These are phyloP conservation scores for Cicer yamashitae DNA, from an alignment of 306 rosid genomes.

Conservation along the genomic window DNA sequence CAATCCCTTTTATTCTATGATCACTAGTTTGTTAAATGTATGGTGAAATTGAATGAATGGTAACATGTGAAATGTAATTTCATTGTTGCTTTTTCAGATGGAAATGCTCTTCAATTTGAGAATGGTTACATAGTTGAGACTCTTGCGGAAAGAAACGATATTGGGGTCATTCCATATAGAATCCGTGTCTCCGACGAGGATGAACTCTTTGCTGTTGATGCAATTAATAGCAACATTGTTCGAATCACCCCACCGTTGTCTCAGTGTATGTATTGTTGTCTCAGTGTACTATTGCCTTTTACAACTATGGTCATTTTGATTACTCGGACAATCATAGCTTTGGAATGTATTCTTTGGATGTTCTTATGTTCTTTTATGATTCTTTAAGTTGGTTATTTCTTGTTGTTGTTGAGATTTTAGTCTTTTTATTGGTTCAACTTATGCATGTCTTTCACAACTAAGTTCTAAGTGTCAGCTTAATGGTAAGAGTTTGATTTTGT, in stretches of 20 bases:
- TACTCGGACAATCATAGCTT: background rate
- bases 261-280: constrained; percentile 76
- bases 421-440: constrained; percentile 5
- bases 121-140: constrained; percentile 96
- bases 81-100: constrained; percentile 62
- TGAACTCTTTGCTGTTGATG: constrained; percentile 90
- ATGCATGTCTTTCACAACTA: background rate
- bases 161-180: constrained; percentile 83
- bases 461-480: too few species aligned
- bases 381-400: background rate
- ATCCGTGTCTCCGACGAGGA: constrained; percentile 86
- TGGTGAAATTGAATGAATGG: background rate
- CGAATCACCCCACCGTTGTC: constrained; percentile 88
- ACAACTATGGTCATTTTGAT: constrained; percentile 13
- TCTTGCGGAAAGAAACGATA: constrained; percentile 82
- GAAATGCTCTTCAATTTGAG: constrained; percentile 86
- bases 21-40: background rate
- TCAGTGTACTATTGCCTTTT: background rate
- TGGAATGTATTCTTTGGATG: background rate
- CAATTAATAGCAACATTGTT: constrained; percentile 81
- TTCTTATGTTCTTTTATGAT: background rate
- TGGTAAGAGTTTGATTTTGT: too few species aligned
- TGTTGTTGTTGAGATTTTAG: background rate
- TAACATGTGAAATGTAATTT: constrained; percentile 30
- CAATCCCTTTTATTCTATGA: constrained; percentile 16